phyloP scores from a whole-genome alignment of 2,329 filamentous ascomycete species.

The Colletotrichum caudatum region DNA sequence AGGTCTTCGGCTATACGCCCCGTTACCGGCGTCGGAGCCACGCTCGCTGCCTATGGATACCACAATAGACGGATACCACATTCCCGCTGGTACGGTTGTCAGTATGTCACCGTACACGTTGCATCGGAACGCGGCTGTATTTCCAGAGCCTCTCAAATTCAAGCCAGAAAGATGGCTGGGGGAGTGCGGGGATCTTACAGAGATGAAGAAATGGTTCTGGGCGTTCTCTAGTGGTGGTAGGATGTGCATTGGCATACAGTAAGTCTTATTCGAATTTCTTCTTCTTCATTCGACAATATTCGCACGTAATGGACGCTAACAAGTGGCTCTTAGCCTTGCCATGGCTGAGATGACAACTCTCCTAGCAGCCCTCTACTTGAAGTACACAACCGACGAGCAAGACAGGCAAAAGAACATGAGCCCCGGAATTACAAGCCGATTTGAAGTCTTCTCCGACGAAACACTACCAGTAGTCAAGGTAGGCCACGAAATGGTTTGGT shows the following conservation, averaged over 20 bases:
- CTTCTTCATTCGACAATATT: neutral
- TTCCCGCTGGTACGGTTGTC: constrained; percentile 46
- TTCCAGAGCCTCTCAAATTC: constrained; percentile 44
- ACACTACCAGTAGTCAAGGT: neutral
- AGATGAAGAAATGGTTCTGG: constrained; percentile 41
- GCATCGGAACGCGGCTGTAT: constrained; percentile 46
- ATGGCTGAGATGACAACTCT: constrained; percentile 42
- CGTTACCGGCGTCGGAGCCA: constrained; percentile 64
- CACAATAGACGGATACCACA: constrained; percentile 44
- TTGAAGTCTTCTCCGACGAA: constrained; percentile 40
- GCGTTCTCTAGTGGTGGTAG: constrained; percentile 40
- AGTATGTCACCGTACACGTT: constrained; percentile 47
- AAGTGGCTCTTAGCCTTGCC: constrained; percentile 26
- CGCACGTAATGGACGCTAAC: neutral
- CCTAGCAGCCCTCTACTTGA: constrained; percentile 27
- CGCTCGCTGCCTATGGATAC: constrained; percentile 48
- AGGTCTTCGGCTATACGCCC: constrained; percentile 61
- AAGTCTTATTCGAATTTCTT: constrained; percentile 17
- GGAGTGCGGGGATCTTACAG: constrained; percentile 16
- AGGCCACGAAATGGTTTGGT: neutral
- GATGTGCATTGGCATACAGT: constrained; percentile 43
- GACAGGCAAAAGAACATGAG: constrained; percentile 26
- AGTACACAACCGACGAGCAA: constrained; percentile 28
- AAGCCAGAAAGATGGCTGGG: constrained; percentile 48
- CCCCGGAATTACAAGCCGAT: constrained; percentile 36